Base-by-base conservation (phyloP, 192 early-diverging fungal genomes). In the Coemansia sp. region DNA sequence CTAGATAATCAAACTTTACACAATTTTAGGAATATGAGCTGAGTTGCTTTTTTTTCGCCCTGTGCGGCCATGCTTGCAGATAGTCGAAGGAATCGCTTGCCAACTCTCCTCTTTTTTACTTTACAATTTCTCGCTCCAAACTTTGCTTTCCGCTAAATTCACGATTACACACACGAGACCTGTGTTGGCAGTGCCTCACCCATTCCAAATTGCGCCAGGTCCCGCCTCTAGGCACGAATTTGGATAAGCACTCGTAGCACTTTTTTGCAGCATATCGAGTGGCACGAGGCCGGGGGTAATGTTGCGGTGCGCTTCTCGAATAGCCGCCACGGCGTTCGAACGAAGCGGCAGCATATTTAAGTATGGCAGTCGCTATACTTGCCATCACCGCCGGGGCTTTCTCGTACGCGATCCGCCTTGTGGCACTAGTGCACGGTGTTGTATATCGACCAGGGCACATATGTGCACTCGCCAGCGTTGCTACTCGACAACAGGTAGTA, bases 251-350 rank as follows among this genome's bases (percentile, higher is more conserved):
- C 25, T 29, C 25, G 51, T 29, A 53, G 25, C 51, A n/a, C 51
- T 5, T 29, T 3, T 5, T 14, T 29, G 55, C 55, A 58, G 55
- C 12, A 31, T 58, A 58, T 17, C 55, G 14, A 58, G 55, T 34
- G 55, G 55, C 55, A 17, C 55, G 55, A 8, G 29, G 55, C 29
- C 51, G 19, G 55, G 27, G 27, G 55, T 6, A 31, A 58, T 58
- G 55, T 58, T 58, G 55, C 55, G 55, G 55, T 58, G 55, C 29
- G 55, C 65, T 14, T 67, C 62, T 39, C 39, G 42, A 39, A 44
- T 44, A 21, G 62, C 62, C 39, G 62, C 62, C 15, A 23, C 55
- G 55, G 55, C 55, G 29, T 58, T 58, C 32, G 55, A 58, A 15
- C 55, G 55, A 46, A 15, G 62, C 21, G 27, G 29, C 14, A 64